Conservation (phyloP, 139 green algal genomes). For the Chlamydomonas applanata region DNA sequence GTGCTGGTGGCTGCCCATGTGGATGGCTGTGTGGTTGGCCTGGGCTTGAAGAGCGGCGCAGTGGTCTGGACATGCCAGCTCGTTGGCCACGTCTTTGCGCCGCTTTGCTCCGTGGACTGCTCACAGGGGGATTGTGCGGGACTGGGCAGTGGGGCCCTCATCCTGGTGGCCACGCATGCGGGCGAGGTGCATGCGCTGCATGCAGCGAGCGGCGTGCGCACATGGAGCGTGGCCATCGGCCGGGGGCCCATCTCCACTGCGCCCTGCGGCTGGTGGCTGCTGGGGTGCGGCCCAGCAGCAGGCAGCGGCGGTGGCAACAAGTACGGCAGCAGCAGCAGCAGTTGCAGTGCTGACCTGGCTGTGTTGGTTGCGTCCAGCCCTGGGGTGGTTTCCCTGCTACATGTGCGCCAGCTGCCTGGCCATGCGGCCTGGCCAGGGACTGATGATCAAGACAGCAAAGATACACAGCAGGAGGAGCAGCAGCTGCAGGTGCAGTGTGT, state of each 20-base stretch:
- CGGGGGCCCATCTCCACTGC: neutral
- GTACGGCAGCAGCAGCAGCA: neutral
- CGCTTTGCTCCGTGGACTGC: neutral
- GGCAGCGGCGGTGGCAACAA: neutral
- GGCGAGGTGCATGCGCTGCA: too few relatives aligned
- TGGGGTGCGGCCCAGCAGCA: neutral
- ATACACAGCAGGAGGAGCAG: neutral
- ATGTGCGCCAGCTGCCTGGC: too few relatives aligned
- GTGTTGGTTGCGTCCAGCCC: neutral
- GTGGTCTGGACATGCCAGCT: neutral
- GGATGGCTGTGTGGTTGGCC: conserved; percentile 14
- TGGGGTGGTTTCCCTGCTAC: neutral
- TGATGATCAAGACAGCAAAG: neutral
- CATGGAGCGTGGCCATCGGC: neutral
- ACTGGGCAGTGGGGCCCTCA: neutral
- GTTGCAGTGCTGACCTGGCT: too few relatives aligned
- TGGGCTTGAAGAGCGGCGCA: neutral
- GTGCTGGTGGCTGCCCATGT: conserved; percentile 17
- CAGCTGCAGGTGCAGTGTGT: neutral
- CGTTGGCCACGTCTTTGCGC: conserved; percentile 1
- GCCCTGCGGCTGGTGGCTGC: neutral
- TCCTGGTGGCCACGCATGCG: too few relatives aligned
- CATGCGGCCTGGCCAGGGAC: too few relatives aligned
- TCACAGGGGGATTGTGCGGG: neutral
- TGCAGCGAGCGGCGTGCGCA: neutral